These are phyloP conservation scores for Arthrinium phaeospermum DNA, from an alignment of 2,329 filamentous ascomycete species.

Conservation along the genomic window DNA sequence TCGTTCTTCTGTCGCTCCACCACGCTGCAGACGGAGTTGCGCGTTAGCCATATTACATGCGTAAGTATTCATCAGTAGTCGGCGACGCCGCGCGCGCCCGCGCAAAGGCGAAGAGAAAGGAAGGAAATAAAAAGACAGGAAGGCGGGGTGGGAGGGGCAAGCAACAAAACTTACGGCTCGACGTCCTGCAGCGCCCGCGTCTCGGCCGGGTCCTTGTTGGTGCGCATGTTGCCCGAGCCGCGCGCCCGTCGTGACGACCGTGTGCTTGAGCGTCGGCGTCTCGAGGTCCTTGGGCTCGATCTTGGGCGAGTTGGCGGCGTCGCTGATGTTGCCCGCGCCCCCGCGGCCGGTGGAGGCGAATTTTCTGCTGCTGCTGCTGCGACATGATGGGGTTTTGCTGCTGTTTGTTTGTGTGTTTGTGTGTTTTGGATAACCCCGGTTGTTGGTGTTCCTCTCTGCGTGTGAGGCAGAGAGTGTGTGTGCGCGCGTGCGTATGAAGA, in stretches of 20 bases:
- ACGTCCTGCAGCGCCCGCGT: conserved; percentile 87
- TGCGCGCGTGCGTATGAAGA: too few species aligned
- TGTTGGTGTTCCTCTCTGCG: neutral
- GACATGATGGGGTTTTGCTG: conserved; percentile 41
- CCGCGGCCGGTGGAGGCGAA: conserved; percentile 75
- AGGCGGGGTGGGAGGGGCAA: conserved; percentile 33
- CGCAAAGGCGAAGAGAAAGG: neutral
- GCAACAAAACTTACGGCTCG: conserved; percentile 59
- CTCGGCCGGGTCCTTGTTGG: conserved; percentile 71
- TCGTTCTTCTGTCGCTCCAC: conserved; percentile 58
- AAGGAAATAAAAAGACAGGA: conserved; percentile 7
- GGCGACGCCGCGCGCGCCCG: neutral
- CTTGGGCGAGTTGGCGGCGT: conserved; percentile 52
- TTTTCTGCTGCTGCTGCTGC: conserved; percentile 30
- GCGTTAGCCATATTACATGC: neutral
- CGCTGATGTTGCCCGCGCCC: conserved; percentile 77
- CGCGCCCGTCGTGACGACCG: conserved; percentile 88
- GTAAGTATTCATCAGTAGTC: neutral
- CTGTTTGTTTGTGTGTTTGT: neutral
- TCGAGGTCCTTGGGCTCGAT: conserved; percentile 69
- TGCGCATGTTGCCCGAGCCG: conserved; percentile 86
- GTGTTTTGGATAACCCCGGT: neutral
- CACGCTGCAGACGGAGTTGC: conserved; percentile 43
- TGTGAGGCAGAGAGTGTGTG: too few species aligned
- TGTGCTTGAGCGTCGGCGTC: conserved; percentile 82